Base-by-base conservation (phyloP, 345 rosid species). In the Draba incana region DNA sequence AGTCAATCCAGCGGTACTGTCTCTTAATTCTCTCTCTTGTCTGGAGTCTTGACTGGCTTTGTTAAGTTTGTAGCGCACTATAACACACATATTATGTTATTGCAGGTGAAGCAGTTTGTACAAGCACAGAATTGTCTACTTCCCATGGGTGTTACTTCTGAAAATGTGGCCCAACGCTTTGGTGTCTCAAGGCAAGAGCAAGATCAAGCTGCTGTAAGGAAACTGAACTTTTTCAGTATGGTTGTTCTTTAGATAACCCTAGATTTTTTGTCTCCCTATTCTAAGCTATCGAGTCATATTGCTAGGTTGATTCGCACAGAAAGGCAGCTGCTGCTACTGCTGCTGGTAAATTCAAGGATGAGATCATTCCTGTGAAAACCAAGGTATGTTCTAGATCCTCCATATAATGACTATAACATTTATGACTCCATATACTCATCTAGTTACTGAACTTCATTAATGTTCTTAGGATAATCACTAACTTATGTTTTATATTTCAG, bases 251-350 rank as follows among this genome's bases (percentile, higher is more conserved):
- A 23, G 16, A 33, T 67, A 23, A 31, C 56, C 3, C 2, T 20
- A 31, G 55, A 46, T 23, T 3, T 69, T 23, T 48, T 53, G 42
- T 41, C 61, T 25, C 64, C 7, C 0, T 24, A 24, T 33, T 47
- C 37, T 69, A 41, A 68, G 8, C 2, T 31, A 23, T 69, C 16
- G 23, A 15, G 33, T 65, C 66, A 44, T 75, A 27, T 72, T 74
- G 30, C n/a, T 68, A 95, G 98, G 97, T 92, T 59, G 97, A 88
- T 25, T 95, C 99, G 60, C 99, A 95, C 78, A 83, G 92, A 74
- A 95, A 95, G 85, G 99, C 99, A 42, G 99, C 99, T 53, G 97
- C 98, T 46, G 99, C 99, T 57, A 95, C 98, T 15, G 85, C 85
- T 72, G 37, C 94, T 74, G 99, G 98, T 57, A 92, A 79, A 81